A percentile compares a stretch with the other conserved stretches of the same genome.
Conservation (phyloP, 2,329 filamentous ascomycete species). For the Colletotrichum camelliae region DNA sequence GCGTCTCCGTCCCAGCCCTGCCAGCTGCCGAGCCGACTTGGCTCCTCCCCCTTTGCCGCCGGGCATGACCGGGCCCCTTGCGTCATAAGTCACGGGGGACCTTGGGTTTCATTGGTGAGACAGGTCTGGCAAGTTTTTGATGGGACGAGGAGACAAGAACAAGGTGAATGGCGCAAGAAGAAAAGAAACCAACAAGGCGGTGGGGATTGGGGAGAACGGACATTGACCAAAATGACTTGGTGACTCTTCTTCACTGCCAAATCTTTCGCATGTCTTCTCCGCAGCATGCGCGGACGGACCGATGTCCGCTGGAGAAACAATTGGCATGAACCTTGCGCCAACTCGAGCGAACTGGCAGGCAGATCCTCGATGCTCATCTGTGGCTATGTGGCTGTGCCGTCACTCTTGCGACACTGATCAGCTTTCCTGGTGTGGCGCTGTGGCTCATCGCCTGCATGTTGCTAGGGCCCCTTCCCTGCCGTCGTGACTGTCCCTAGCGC, state of each 20-base stretch:
- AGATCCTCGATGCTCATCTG: not conserved
- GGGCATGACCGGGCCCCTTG: slow-evolving; percentile 9
- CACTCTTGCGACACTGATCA: slow-evolving; percentile 1
- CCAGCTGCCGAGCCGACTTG: slow-evolving; percentile 17
- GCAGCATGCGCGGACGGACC: not conserved
- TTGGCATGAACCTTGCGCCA: not conserved
- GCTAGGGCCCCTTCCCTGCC: not conserved
- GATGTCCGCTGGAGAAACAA: slow-evolving; percentile 4
- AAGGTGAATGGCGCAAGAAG: not conserved
- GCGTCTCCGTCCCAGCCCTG: slow-evolving; percentile 15
- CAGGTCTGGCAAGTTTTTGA: not conserved
- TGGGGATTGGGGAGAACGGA: not conserved
- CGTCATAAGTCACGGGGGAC: slow-evolving; percentile 4
- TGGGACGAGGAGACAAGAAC: not conserved
- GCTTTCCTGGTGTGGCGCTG: slow-evolving; percentile 9
- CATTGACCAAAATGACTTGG: not conserved
- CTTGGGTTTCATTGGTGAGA: slow-evolving; percentile 13
- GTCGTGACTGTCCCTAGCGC: not conserved
- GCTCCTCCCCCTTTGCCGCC: slow-evolving; percentile 10
- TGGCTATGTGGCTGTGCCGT: slow-evolving; percentile 21
- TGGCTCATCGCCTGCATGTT: slow-evolving; percentile 6
- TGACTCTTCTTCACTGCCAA: not conserved
- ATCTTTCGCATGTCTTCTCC: not conserved
- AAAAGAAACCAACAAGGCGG: not conserved
- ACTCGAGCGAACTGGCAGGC: not conserved